Conservation (phyloP, 2,329 filamentous ascomycete species). For the Tolypocladium tropicale region DNA sequence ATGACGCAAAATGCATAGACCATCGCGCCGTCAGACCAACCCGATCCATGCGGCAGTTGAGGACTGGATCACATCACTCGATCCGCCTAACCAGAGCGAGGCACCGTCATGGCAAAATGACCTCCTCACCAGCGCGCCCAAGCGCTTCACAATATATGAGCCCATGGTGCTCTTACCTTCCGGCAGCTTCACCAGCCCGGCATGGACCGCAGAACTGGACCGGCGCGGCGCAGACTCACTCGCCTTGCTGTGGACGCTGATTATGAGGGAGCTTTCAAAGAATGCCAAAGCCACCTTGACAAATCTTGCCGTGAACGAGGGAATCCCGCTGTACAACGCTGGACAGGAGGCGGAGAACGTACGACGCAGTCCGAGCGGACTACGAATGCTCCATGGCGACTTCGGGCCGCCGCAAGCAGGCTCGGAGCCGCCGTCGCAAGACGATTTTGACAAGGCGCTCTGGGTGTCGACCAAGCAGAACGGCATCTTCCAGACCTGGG, state of each 20-base stretch:
- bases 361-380: constrained; percentile 60
- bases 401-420: constrained; percentile 48
- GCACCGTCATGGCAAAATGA: constrained; percentile 8
- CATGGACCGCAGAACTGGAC: constrained; percentile 29
- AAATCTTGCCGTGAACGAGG: constrained; percentile 50
- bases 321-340: constrained; percentile 40
- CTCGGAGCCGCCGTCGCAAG: constrained; percentile 16
- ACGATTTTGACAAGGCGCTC: constrained; percentile 57
- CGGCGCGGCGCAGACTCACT: constrained; percentile 12
- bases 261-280: constrained; percentile 36
- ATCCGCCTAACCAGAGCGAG: not conserved
- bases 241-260: constrained; percentile 33
- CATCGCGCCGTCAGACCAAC: constrained; percentile 10
- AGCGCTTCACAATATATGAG: constrained; percentile 49
- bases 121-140: constrained; percentile 36
- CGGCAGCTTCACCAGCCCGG: constrained; percentile 38
- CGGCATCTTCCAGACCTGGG: constrained; percentile 75
- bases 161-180: constrained; percentile 51
- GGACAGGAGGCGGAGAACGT: constrained; percentile 46
- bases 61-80: constrained; percentile 14
- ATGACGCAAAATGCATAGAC: constrained; percentile 14
- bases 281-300: constrained; percentile 34
- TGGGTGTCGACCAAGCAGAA: constrained; percentile 76
- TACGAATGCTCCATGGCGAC: constrained; percentile 61
- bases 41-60: constrained; percentile 22